Evolutionary conservation across 805 yeast species (phyloP).

Genomic region (Suhomyces sp.): DNA sequence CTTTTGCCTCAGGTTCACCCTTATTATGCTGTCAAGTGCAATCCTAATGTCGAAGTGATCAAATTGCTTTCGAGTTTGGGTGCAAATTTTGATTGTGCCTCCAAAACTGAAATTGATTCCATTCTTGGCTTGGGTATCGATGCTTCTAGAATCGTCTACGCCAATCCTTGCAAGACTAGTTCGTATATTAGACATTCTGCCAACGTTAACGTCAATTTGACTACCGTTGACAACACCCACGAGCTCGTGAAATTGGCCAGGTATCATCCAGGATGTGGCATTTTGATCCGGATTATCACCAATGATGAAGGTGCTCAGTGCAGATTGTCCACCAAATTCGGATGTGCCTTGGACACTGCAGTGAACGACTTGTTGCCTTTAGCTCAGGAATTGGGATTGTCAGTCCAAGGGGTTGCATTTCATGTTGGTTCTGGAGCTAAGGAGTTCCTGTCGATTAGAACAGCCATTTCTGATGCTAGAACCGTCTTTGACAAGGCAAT

Average conservation of each 20-base stretch:
- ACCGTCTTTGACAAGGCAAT: conserved; percentile 60
- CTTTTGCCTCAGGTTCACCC: conserved; percentile 76
- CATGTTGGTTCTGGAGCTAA: conserved; percentile 95
- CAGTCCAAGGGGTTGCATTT: conserved; percentile 84
- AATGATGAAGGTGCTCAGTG: conserved; percentile 88
- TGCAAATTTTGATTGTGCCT: conserved; percentile 89
- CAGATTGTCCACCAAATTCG: conserved; percentile 83
- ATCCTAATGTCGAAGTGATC: conserved; percentile 65
- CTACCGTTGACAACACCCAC: conserved; percentile 87
- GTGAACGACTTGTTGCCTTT: conserved; percentile 50
- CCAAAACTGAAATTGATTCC: conserved; percentile 73
- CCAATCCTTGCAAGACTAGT: conserved; percentile 91
- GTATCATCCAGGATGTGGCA: conserved; percentile 64
- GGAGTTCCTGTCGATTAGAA: conserved; percentile 61
- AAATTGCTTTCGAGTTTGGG: conserved; percentile 58
- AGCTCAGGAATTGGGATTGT: conserved; percentile 60
- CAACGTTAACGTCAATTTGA: conserved; percentile 54
- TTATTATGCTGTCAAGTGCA: conserved; percentile 94
- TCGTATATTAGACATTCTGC: conserved; percentile 75
- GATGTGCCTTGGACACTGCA: conserved; percentile 63
- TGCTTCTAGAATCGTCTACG: conserved; percentile 74
- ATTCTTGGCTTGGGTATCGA: conserved; percentile 61
- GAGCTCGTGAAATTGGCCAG: conserved; percentile 73
- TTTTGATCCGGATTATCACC: conserved; percentile 79
- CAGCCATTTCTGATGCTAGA: conserved; percentile 72